Conservation (phyloP, 495 filamentous ascomycete genomes). For the Terfezia claveryi region DNA sequence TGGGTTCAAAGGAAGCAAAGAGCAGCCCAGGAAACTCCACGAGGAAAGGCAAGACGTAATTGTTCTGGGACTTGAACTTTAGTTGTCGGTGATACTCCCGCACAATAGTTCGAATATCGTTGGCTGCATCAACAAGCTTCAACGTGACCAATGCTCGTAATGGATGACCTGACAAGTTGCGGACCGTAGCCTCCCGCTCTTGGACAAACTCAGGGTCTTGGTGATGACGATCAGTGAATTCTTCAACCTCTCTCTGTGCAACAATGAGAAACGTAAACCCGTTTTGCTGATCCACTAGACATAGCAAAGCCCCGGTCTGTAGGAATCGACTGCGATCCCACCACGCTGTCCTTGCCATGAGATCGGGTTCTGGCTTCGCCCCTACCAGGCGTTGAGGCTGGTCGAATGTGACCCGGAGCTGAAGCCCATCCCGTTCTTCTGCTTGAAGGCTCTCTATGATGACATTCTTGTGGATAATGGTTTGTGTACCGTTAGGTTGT, state of each 20-base stretch:
- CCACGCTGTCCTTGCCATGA: conserved; percentile 30
- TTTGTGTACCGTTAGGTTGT: conserved; percentile 10
- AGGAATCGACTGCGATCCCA: conserved; percentile 38
- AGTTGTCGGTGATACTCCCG: conserved; percentile 9
- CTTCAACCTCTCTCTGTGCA: conserved; percentile 14
- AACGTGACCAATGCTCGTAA: conserved; percentile 18
- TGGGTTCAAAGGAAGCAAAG: conserved; percentile 42
- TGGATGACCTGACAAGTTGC: conserved; percentile 12
- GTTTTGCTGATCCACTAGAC: conserved; percentile 28
- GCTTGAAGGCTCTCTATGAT: conserved; percentile 22
- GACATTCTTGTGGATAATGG: conserved; percentile 25
- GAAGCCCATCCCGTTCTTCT: neutral
- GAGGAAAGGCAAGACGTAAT: conserved; percentile 20
- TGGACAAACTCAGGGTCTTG: neutral
- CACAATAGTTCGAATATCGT: neutral
- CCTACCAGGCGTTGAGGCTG: conserved; percentile 26
- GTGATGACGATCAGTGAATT: conserved; percentile 1
- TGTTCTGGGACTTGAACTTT: conserved; percentile 15
- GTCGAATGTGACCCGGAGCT: conserved; percentile 22
- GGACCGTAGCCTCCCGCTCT: conserved; percentile 1
- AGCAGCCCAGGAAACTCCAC: conserved; percentile 53
- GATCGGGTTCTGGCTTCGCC: conserved; percentile 1
- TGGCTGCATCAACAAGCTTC: conserved; percentile 5
- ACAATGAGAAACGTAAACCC: conserved; percentile 34
- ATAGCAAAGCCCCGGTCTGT: conserved; percentile 35